phyloP scores from a whole-genome alignment of 768 basidiomycete genomes.

The Vararia minispora region DNA sequence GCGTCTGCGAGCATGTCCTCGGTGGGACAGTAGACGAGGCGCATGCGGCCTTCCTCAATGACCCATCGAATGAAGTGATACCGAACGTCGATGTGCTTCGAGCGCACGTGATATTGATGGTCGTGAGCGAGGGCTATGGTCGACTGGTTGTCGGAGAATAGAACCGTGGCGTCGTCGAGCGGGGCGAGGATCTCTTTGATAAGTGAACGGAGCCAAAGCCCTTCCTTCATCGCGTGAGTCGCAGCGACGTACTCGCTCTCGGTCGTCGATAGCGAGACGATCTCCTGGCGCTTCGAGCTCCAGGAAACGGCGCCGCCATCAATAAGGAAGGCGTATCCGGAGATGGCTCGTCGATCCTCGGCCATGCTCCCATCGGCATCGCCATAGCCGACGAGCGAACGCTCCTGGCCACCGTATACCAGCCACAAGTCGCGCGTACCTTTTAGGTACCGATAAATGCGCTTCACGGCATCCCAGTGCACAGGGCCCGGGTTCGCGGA shows the following conservation, averaged over 20 bases:
- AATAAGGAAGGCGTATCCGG: constrained; percentile 22
- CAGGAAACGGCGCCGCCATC: constrained; percentile 27
- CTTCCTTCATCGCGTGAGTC: constrained; percentile 21
- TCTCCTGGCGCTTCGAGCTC: constrained; percentile 27
- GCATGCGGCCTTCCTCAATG: no score
- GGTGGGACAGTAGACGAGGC: no score
- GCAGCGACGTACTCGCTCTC: constrained; percentile 34
- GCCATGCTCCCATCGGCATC: constrained; percentile 21
- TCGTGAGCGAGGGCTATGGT: no score
- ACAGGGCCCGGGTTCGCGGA: constrained; percentile 18
- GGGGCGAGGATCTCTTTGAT: no score
- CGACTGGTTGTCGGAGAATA: no score
- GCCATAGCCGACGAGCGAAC: constrained; percentile 7
- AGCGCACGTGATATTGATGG: no score
- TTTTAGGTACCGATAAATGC: constrained; percentile 29
- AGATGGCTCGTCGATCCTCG: constrained; percentile 17
- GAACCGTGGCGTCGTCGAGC: no score
- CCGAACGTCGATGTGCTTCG: no score
- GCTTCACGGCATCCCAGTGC: constrained; percentile 29
- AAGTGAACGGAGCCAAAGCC: constrained; percentile 23
- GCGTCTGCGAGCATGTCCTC: background rate
- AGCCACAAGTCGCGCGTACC: constrained; percentile 17
- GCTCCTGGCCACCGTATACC: constrained; percentile 7
- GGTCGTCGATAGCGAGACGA: constrained; percentile 25
- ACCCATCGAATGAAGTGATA: no score